These are phyloP conservation scores for Teunomyces aglyptinius DNA, from an alignment of 805 yeast genomes.

Conservation along the genomic window DNA sequence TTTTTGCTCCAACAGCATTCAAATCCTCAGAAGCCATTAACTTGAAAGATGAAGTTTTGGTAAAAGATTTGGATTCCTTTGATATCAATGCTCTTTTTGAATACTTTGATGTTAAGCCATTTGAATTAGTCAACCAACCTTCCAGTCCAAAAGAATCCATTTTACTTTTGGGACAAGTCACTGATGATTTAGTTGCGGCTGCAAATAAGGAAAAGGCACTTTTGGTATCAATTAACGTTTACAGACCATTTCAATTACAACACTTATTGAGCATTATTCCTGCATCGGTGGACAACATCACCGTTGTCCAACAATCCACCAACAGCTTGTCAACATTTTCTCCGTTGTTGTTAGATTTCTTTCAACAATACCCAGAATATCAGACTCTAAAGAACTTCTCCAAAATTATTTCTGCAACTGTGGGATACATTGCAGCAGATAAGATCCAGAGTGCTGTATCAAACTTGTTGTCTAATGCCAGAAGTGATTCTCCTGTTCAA, in stretches of 20 bases:
- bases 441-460: slow-evolving; percentile 42
- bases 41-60: slow-evolving; percentile 12
- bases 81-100: slow-evolving; percentile 23
- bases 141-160: slow-evolving; percentile 47
- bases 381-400: slow-evolving; percentile 47
- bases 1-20: slow-evolving; percentile 41
- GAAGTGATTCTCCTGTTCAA: slow-evolving; percentile 56
- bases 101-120: slow-evolving; percentile 26
- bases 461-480: slow-evolving; percentile 51
- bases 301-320: slow-evolving; percentile 64
- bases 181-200: slow-evolving; percentile 41
- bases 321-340: slow-evolving; percentile 43
- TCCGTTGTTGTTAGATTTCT: slow-evolving; percentile 73
- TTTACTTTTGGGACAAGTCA: slow-evolving; percentile 62
- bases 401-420: slow-evolving; percentile 53
- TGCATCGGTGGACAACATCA: slow-evolving; percentile 50
- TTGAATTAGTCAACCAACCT: slow-evolving; percentile 27
- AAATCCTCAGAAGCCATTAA: slow-evolving; percentile 15
- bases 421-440: slow-evolving; percentile 47
- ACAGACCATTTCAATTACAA: slow-evolving; percentile 70
- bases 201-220: slow-evolving; percentile 40
- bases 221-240: slow-evolving; percentile 57
- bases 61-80: slow-evolving; percentile 14
- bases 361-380: slow-evolving; percentile 52
- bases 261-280: slow-evolving; percentile 53